A percentile compares a stretch with the other conserved stretches of the same genome.
These are phyloP conservation scores for Mycena sp. DNA, from an alignment of 1,284 basidiomycete species.

Conservation along the genomic window DNA sequence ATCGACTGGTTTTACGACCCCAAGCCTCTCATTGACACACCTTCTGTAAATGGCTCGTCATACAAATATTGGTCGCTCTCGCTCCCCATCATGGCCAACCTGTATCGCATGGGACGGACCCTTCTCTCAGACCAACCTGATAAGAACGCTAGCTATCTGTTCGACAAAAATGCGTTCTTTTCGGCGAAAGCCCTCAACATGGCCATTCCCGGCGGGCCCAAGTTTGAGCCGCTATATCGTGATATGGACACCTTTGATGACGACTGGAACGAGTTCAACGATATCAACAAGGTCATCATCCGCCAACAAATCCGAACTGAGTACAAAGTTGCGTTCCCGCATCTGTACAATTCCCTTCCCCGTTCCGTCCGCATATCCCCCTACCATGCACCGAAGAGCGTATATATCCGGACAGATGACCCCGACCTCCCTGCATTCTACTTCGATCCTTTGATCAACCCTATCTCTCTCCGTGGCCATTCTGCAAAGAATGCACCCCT, in stretches of 20 bases:
- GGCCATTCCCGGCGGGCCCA: conserved; percentile 98
- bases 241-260: conserved; percentile 99
- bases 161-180: conserved; percentile 98
- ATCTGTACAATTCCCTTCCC: conserved; percentile 98
- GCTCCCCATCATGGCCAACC: conserved; percentile 94
- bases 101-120: conserved; percentile 95
- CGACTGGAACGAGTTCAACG: conserved; percentile 99
- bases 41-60: conserved; percentile 90
- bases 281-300: conserved; percentile 99
- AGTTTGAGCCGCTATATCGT: conserved; percentile 94
- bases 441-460: conserved; percentile 98
- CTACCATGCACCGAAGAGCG: conserved; percentile 96
- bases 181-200: conserved; percentile 98
- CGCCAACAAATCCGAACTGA: conserved; percentile 99
- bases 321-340: conserved; percentile 99
- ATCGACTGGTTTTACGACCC: conserved; percentile 99
- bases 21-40: conserved; percentile 91
- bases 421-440: conserved; percentile 99
- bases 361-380: conserved; percentile 93
- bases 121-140: conserved; percentile 94
- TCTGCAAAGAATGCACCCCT: conserved; percentile 85
- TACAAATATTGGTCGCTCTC: conserved; percentile 95
- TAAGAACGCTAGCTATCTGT: conserved; percentile 90
- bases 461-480: conserved; percentile 89
- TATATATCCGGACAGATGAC: conserved; percentile 99